These are phyloP conservation scores for Phalaenopsis aphrodite DNA, from an alignment of 106 monocot genomes.

Conservation along the genomic window DNA sequence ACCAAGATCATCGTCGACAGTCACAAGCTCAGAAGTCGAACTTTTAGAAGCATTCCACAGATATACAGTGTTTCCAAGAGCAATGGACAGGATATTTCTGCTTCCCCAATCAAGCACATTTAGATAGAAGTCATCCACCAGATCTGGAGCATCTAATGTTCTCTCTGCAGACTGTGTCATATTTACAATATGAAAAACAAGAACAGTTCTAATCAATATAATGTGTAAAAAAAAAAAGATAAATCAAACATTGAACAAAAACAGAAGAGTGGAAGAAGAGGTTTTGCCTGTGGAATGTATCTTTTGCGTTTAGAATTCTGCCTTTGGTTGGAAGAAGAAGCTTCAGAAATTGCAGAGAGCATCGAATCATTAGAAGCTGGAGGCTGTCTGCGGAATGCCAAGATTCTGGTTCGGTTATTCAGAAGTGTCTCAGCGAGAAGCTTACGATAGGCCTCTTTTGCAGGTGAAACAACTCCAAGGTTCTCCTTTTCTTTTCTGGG, in stretches of 20 bases:
- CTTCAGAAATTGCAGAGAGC: conserved; percentile 12
- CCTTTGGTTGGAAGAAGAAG: conserved; percentile 18
- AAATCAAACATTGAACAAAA: not conserved
- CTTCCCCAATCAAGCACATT: conserved; percentile 57
- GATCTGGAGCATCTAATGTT: conserved; percentile 43
- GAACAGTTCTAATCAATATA: not conserved
- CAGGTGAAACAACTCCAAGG: conserved; percentile 23
- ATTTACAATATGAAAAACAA: not conserved
- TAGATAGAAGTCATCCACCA: conserved; percentile 47
- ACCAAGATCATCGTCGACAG: conserved; percentile 33
- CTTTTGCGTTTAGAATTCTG: conserved; percentile 27
- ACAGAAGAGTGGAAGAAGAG: not conserved
- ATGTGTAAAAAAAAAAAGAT: too few relatives aligned
- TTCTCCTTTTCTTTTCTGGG: conserved; percentile 25
- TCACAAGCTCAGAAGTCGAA: conserved; percentile 41
- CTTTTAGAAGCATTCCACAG: conserved; percentile 38
- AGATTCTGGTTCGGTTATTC: conserved; percentile 35
- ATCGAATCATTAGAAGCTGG: conserved; percentile 3
- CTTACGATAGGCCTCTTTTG: conserved; percentile 48
- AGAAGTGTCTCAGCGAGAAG: conserved; percentile 30
- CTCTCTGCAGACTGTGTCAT: conserved; percentile 43
- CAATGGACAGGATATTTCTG: conserved; percentile 46
- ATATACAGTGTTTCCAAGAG: conserved; percentile 40
- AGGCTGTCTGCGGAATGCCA: conserved; percentile 43
- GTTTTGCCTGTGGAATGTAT: conserved; percentile 47